phyloP scores from a whole-genome alignment of 257 asterid genomes.

The Osmanthus fragrans region DNA sequence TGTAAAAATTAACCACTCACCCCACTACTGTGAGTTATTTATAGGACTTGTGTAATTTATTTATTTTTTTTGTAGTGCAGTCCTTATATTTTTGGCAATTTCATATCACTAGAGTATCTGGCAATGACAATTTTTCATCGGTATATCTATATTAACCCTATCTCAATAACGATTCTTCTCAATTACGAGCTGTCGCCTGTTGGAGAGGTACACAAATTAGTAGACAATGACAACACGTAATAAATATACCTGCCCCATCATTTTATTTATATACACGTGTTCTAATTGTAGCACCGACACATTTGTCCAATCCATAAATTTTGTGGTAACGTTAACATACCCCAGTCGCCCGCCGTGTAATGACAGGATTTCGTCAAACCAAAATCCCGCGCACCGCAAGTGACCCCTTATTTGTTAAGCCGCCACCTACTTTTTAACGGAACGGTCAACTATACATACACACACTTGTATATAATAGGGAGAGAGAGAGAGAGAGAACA shows the following conservation, averaged over 20 bases:
- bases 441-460: conserved; percentile 10
- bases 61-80: too few species aligned
- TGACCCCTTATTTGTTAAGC: conserved; percentile 14
- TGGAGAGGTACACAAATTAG: too few species aligned
- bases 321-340: neutral
- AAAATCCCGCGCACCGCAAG: conserved; percentile 18
- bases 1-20: too few species aligned
- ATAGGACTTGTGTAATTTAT: too few species aligned
- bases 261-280: neutral
- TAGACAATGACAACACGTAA: neutral
- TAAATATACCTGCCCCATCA: neutral
- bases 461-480: neutral
- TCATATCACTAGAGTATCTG: too few species aligned
- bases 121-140: too few species aligned
- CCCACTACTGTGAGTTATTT: too few species aligned
- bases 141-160: too few species aligned
- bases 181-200: too few species aligned
- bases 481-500: conserved; percentile 6
- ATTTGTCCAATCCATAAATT: neutral
- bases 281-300: neutral
- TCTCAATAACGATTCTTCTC: too few species aligned
- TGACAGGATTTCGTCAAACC: neutral
- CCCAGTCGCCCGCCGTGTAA: neutral
- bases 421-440: neutral
- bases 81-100: too few species aligned